Evolutionary conservation across 176 grass and related monocot species (phyloP).

Genomic region (Avena atlantica): DNA sequence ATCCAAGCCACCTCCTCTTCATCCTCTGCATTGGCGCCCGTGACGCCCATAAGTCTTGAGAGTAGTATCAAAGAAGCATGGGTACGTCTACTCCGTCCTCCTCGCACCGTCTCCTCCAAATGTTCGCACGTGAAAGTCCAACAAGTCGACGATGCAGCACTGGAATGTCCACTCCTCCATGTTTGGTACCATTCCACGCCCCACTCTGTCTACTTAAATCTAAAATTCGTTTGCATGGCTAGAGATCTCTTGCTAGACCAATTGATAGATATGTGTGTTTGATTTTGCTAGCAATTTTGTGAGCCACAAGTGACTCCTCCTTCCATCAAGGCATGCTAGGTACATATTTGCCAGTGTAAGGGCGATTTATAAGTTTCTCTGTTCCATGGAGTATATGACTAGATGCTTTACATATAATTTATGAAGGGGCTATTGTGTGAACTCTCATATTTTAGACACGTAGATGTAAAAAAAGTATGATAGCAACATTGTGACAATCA

Average conservation of each 20-base stretch:
- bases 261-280: not conserved
- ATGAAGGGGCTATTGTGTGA: too few species aligned
- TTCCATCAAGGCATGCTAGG: not conserved
- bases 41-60: not conserved
- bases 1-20: not conserved
- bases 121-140: not conserved
- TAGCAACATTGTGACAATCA: too few species aligned
- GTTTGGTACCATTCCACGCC: slow-evolving; percentile 38
- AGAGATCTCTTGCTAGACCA: too few species aligned
- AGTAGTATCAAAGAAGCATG: not conserved
- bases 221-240: too few species aligned
- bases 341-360: not conserved
- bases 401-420: too few species aligned
- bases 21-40: not conserved
- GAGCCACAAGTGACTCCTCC: not conserved
- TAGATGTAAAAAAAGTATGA: too few species aligned
- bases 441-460: too few species aligned
- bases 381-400: too few species aligned
- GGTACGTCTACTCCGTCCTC: not conserved
- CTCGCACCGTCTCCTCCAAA: not conserved
- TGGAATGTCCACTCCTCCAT: slow-evolving; percentile 61
- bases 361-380: not conserved
- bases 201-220: too few species aligned
- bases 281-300: not conserved
- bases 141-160: slow-evolving; percentile 50